Conservation (phyloP, 495 filamentous ascomycete genomes). For the Penicillium parvum region DNA sequence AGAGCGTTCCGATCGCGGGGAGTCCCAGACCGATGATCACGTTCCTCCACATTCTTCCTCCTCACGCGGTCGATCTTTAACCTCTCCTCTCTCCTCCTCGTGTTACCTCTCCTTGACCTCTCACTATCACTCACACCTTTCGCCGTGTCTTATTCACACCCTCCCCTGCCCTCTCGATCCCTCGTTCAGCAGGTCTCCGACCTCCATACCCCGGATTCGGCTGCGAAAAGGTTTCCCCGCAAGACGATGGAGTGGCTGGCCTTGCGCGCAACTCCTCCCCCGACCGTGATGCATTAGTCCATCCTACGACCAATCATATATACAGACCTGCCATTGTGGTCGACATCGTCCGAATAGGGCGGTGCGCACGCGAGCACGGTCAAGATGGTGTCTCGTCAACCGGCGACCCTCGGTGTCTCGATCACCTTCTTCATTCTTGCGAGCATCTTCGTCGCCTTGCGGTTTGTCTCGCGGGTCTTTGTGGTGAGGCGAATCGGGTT, state of each 20-base stretch:
- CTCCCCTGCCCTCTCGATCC: background rate
- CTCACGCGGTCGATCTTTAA: too few relatives aligned
- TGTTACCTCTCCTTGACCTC: too few relatives aligned
- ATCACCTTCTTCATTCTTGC: constrained; percentile 62
- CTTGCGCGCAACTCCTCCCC: background rate
- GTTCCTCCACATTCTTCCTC: too few relatives aligned
- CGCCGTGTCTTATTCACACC: background rate
- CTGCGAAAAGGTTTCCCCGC: background rate
- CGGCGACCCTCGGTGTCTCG: constrained; percentile 70
- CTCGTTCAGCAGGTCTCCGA: background rate
- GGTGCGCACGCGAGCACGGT: constrained; percentile 3
- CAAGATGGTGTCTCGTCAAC: constrained; percentile 53
- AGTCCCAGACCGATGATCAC: too few relatives aligned
- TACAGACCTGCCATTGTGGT: too few relatives aligned
- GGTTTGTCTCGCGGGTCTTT: constrained; percentile 65
- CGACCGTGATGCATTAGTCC: background rate
- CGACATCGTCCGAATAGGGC: too few relatives aligned
- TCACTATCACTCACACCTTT: background rate
- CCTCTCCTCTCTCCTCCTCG: too few relatives aligned
- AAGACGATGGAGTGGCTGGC: background rate
- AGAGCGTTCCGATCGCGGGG: too few relatives aligned
- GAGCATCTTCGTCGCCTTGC: constrained; percentile 65
- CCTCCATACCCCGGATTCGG: constrained; percentile 16
- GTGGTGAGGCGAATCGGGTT: constrained; percentile 64
- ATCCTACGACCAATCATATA: too few relatives aligned